Evolutionary conservation across 2,329 filamentous ascomycete species (phyloP), one percentile per base, ranked within the genome.

Genomic region (Pseudogymnoascus sp.): DNA sequence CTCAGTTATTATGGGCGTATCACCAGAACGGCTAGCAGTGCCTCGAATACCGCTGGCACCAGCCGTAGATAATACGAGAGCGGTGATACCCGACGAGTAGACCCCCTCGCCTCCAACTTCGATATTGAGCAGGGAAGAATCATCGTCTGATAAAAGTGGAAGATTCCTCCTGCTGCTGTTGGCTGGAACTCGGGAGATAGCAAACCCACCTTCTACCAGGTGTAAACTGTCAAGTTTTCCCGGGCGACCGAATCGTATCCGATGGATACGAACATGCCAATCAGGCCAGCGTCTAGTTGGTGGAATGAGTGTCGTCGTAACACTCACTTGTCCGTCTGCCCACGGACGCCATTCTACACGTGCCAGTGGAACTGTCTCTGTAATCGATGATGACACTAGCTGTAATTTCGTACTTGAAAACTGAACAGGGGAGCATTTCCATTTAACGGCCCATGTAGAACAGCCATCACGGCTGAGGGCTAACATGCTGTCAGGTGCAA

Each of bases 401-500:
- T 38, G 40, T 11, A 61, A n/a, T 17, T 42, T 33, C 7, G 42
- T 19, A 10, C 17, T 38, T 26, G 23, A 29, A 42, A 62, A 62
- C n/a, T 37, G 33, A 9, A 38, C 64, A 19, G 64, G 63, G 4
- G 56, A 37, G 10, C 65, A 66, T 63, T 74, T 75, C 72, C 75
- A 77, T 9, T 75, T 73, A 9, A 75, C 69, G 1, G 71, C 72
- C 75, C 75, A 77, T 11, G 72, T 76, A 44, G 76, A 74, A 0
- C 73, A 75, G 0, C 65, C 70, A 60, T 78, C 76, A 64, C 73
- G 72, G 40, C 74, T 77, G 1, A 77, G 63, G 4, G 72, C 71
- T 1, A 77, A 65, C 0, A 73, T 77, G 62, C 70, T 77, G 62
- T 78, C 76, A 15, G 76, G 76, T 0, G 76, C 76, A 7, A 75